phyloP scores from a whole-genome alignment of 176 grass and related monocot genomes.

The Rhynchospora tenuis region DNA sequence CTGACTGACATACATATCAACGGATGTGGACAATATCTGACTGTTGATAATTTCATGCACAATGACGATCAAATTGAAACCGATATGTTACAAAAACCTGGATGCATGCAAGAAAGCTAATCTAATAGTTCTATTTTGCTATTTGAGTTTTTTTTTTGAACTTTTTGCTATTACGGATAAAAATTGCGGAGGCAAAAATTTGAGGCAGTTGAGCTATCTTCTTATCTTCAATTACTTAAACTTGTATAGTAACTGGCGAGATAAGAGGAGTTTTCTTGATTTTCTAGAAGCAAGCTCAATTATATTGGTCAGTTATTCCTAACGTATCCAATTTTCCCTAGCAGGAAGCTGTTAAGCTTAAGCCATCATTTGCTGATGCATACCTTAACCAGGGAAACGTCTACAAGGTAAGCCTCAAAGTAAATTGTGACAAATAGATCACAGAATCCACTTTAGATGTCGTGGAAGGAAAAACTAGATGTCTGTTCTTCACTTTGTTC shows the following conservation, averaged over 20 bases:
- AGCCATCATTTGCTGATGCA: constrained; percentile 89
- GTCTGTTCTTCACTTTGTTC: constrained; percentile 33
- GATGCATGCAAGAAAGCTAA: background rate
- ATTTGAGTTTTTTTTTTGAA: background rate
- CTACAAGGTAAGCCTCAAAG: constrained; percentile 56
- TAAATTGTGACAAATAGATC: constrained; percentile 19
- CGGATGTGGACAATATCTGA: background rate
- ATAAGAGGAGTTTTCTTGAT: background rate
- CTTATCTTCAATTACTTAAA: background rate
- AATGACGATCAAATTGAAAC: background rate
- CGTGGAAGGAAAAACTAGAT: constrained; percentile 9
- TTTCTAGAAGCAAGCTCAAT: background rate
- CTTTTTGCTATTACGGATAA: background rate
- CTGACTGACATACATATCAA: background rate
- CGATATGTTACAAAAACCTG: background rate
- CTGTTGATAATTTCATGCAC: background rate
- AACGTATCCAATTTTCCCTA: constrained; percentile 3
- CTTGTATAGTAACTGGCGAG: background rate
- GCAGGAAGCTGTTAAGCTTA: constrained; percentile 97
- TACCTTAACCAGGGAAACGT: constrained; percentile 97
- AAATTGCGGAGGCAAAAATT: background rate
- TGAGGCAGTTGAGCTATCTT: background rate
- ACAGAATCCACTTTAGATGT: background rate
- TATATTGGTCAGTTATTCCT: background rate
- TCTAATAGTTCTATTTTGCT: background rate